Evolutionary conservation across 2,329 filamentous ascomycete species (phyloP), one percentile per base, ranked within the genome.

Genomic region (Mollisiaceae sp.): DNA sequence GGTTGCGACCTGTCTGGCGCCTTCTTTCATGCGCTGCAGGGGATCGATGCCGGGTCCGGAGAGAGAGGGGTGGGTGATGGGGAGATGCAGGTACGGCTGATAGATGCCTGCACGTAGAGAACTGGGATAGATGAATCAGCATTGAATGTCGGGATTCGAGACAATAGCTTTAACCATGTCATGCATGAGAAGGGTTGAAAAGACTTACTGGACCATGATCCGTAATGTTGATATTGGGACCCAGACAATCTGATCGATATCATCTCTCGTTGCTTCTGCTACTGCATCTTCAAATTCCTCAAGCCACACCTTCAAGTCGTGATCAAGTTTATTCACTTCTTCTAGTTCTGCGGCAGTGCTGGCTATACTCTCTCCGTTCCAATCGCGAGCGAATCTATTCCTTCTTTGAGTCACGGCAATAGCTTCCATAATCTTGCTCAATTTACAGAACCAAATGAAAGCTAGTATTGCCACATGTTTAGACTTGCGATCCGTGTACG

Each of bases 391-490:
- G 35, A 67, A 67, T 41, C 24, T 58, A 32, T 61, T 64, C 27
- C 57, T 43, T 27, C 59, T 24, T n/a, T 67, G 65, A 4, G 47
- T 14, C 1, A 64, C 62, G 2, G 65, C 65, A 38, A 67, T 64
- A 6, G 58, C 59, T 38, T 58, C 65, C 65, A 67, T 67, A 9
- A 67, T 67, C 38, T 61, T 52, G n/a, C 61, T 64, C 18, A 67
- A 54, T 38, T 59, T 67, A 38, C 65, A 67, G 18, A 67, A 64
- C 65, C 65, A 67, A n/a, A 67, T 62, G 24, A 67, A 67, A 11
- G 61, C 54, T n/a, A 67, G 22, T 12, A 64, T 59, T 6, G 65
- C 57, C 11, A 56, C 59, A 18, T 36, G 27, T 47, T 64, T 67
- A 2, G 58, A 59, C 24, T 61, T 32, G 20, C 58, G 18, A 38